A percentile compares a stretch with the other conserved stretches of the same genome.
phyloP scores from a whole-genome alignment of 2,329 filamentous ascomycete species.

The Monilinia fructigena region DNA sequence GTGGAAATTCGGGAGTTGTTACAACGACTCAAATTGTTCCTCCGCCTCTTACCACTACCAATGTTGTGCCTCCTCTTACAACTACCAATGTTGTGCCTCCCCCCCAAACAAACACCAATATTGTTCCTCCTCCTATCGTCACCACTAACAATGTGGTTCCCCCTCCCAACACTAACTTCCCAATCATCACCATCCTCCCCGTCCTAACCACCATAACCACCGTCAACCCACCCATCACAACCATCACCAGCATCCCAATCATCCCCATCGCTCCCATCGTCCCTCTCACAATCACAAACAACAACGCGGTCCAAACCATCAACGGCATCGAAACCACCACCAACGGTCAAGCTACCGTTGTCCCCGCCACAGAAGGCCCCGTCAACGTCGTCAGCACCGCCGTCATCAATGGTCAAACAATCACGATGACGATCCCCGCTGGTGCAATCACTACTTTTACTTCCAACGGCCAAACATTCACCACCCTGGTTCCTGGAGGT shows the following conservation, averaged over 20 bases:
- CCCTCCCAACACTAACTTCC: constrained; percentile 9
- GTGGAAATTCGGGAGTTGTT: neutral
- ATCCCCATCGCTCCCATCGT: neutral
- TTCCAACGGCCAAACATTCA: constrained; percentile 6
- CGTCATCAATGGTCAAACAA: neutral
- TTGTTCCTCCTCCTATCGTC: neutral
- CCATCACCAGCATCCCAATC: neutral
- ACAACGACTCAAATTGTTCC: neutral
- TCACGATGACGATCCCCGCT: neutral
- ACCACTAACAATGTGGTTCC: neutral
- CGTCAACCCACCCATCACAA: constrained; percentile 17
- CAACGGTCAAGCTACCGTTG: neutral
- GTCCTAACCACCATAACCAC: constrained; percentile 16
- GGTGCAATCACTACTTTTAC: neutral
- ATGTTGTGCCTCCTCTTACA: neutral
- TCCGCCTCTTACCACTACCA: neutral
- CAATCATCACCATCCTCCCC: constrained; percentile 12
- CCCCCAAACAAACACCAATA: neutral
- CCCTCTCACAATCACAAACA: neutral
- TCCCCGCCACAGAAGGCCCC: neutral
- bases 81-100: neutral
- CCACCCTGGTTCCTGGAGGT: neutral
- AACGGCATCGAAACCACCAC: neutral
- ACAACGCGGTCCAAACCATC: neutral
- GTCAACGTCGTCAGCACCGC: neutral